These are phyloP conservation scores for Lentinula novae-zelandiae DNA, from an alignment of 1,284 basidiomycete genomes.

Conservation along the genomic window DNA sequence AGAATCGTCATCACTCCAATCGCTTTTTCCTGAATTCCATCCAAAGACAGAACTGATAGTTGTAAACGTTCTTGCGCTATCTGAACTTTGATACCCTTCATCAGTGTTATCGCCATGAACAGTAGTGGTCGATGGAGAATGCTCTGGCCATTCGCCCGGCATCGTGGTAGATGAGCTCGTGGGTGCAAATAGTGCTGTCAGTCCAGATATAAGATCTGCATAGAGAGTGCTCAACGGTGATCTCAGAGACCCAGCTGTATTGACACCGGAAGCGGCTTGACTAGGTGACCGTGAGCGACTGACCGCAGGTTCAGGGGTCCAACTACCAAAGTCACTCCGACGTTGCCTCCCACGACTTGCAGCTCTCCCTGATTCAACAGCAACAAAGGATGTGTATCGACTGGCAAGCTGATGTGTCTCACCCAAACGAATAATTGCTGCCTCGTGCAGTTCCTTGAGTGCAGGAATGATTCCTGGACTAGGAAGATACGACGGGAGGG, in stretches of 20 bases:
- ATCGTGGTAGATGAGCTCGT: constrained; percentile 1
- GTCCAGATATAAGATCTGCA: not conserved
- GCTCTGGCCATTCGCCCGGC: constrained; percentile 17
- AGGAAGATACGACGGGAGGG: constrained; percentile 26
- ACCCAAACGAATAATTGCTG: constrained; percentile 45
- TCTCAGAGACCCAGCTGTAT: not conserved
- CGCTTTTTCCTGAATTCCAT: constrained; percentile 26
- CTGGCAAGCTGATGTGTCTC: constrained; percentile 49
- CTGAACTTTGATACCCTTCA: constrained; percentile 26
- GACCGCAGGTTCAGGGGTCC: not conserved
- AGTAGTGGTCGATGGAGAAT: constrained; percentile 11
- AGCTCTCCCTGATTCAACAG: constrained; percentile 24
- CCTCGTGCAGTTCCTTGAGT: constrained; percentile 34
- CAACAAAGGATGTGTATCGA: constrained; percentile 53
- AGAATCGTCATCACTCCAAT: constrained; percentile 20
- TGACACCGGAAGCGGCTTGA: not conserved
- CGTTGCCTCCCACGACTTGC: not conserved
- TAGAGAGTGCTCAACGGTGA: not conserved
- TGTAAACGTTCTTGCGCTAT: constrained; percentile 30
- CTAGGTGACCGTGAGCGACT: not conserved
- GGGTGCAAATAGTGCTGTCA: not conserved
- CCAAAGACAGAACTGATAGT: constrained; percentile 44
- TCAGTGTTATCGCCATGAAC: constrained; percentile 10
- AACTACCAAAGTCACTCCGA: constrained; percentile 11
- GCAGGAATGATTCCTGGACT: constrained; percentile 17